Conservation (phyloP, 2,329 filamentous ascomycete genomes). For the Monilinia fructicola region DNA sequence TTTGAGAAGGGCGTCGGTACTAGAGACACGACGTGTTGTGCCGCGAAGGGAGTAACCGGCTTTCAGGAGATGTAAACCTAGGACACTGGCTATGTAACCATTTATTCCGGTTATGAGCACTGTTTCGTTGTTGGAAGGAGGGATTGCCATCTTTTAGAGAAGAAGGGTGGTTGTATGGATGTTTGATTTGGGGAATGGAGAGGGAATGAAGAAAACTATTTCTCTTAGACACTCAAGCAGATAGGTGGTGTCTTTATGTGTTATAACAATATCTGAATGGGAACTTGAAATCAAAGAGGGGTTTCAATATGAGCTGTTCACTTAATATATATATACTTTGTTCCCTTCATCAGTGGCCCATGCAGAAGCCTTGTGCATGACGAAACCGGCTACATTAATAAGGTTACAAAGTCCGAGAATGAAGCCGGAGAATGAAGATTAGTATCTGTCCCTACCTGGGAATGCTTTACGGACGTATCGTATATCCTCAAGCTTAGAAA, state of each 20-base stretch:
- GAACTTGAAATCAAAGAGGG: neutral
- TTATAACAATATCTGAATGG: neutral
- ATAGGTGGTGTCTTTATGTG: neutral
- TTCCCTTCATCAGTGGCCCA: neutral
- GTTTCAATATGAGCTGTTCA: neutral
- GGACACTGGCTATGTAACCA: conserved; percentile 40
- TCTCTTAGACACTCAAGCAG: neutral
- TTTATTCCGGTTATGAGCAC: conserved; percentile 41
- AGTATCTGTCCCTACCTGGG: neutral
- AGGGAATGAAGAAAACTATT: neutral
- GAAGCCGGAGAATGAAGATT: neutral
- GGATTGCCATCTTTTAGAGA: conserved; percentile 30
- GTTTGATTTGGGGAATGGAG: neutral
- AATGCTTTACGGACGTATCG: no score
- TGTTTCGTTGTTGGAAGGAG: conserved; percentile 35
- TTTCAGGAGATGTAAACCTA: conserved; percentile 35
- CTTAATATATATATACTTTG: neutral
- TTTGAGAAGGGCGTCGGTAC: conserved; percentile 31
- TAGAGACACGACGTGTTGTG: conserved; percentile 36
- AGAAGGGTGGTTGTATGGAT: neutral
- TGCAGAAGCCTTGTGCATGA: neutral
- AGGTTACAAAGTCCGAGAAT: neutral
- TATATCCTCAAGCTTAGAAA: neutral
- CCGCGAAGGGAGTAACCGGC: conserved; percentile 39
- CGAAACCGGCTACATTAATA: neutral